These are phyloP conservation scores for Fusarium denticulatum DNA, from an alignment of 2,329 filamentous ascomycete species.

Conservation along the genomic window DNA sequence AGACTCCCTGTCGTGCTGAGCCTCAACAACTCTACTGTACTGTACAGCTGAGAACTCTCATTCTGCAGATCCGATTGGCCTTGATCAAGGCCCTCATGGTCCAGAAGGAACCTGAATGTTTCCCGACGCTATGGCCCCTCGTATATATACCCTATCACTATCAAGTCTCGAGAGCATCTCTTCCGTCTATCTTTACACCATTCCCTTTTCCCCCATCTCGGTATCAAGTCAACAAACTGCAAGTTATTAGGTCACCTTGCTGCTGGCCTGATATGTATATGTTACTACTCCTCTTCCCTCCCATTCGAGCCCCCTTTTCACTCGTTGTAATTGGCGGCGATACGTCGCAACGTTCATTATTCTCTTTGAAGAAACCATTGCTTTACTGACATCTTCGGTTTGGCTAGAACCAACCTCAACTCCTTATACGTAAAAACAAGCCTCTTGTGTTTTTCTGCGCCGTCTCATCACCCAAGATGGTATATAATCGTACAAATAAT, in stretches of 20 bases:
- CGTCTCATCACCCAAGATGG: constrained; percentile 30
- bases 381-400: constrained; percentile 9
- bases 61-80: not conserved
- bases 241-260: not conserved
- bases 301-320: not conserved
- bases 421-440: constrained; percentile 22
- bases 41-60: not conserved
- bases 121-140: not conserved
- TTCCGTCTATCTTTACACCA: not conserved
- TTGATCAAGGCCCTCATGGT: not conserved
- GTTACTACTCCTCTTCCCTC: not conserved
- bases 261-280: not conserved
- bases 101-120: not conserved
- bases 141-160: not conserved
- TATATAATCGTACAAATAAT: constrained; percentile 37
- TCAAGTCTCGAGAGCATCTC: not conserved
- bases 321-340: not conserved
- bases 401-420: constrained; percentile 17
- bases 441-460: constrained; percentile 33
- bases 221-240: not conserved
- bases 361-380: constrained; percentile 10
- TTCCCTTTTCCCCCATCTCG: not conserved
- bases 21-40: constrained; percentile 12
- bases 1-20: constrained; percentile 1
- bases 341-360: not conserved